These are phyloP conservation scores for Peronosclerospora sorghi DNA, from an alignment of 352 stramenopile genomes.

Conservation along the genomic window DNA sequence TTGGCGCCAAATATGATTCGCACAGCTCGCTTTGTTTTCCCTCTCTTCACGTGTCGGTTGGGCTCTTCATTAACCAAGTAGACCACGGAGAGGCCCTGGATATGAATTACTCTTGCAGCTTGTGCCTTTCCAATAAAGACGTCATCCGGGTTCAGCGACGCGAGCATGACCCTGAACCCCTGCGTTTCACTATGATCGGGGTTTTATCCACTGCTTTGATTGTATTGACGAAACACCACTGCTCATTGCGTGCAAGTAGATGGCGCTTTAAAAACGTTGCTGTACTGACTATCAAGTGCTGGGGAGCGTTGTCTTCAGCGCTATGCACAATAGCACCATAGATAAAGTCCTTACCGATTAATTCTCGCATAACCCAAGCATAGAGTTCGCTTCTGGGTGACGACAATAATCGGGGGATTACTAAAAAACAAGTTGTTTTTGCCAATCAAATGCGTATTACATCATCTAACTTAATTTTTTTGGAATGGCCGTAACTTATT, in stretches of 20 bases:
- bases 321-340: constrained; percentile 36
- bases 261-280: constrained; percentile 35
- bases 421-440: too few species aligned
- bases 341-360: constrained; percentile 34
- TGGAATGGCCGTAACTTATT: too few species aligned
- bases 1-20: constrained; percentile 31
- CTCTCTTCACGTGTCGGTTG: constrained; percentile 5
- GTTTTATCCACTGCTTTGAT: constrained; percentile 12
- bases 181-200: background rate
- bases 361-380: constrained; percentile 27
- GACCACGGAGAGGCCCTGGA: constrained; percentile 16
- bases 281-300: constrained; percentile 30
- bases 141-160: constrained; percentile 30
- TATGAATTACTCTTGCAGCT: constrained; percentile 19
- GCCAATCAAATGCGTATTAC: too few species aligned
- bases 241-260: constrained; percentile 33
- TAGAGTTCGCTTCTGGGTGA: constrained; percentile 25
- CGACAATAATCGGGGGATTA: constrained; percentile 25
- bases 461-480: too few species aligned
- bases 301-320: constrained; percentile 13
- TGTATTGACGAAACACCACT: constrained; percentile 36
- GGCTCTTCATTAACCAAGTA: constrained; percentile 25
- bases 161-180: constrained; percentile 26
- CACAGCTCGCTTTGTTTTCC: constrained; percentile 12
- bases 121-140: constrained; percentile 38